Conservation (phyloP, 768 basidiomycete species). For the Lactarius pseudohatsudake region DNA sequence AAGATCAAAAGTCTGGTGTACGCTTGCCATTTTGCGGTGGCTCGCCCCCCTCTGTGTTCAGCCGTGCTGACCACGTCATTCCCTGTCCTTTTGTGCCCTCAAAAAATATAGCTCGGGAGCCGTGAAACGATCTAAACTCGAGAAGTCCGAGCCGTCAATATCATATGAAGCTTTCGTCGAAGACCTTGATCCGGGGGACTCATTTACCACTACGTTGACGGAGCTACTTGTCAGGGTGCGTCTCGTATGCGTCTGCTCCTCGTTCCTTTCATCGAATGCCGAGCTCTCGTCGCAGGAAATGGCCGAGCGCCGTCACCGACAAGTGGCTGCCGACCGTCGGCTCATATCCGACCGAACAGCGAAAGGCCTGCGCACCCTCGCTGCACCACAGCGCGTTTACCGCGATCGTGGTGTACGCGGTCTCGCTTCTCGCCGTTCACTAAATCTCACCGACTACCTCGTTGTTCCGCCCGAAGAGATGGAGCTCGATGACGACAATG, state of each 20-base stretch:
- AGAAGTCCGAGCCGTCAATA: conserved; percentile 62
- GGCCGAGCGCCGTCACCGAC: conserved; percentile 65
- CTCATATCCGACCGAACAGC: conserved; percentile 70
- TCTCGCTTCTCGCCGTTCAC: conserved; percentile 18
- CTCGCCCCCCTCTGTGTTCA: background rate
- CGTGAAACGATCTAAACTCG: conserved; percentile 64
- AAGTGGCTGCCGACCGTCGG: conserved; percentile 50
- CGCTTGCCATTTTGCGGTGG: conserved; percentile 34
- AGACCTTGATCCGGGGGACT: conserved; percentile 75
- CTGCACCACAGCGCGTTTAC: conserved; percentile 54
- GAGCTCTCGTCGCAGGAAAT: conserved; percentile 53
- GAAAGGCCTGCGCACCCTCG: conserved; percentile 57
- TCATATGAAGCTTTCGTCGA: conserved; percentile 75
- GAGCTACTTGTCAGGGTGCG: conserved; percentile 79
- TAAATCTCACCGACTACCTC: conserved; percentile 53
- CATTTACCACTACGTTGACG: conserved; percentile 72
- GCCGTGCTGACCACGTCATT: conserved; percentile 19
- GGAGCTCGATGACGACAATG: conserved; percentile 60
- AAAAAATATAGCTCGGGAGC: conserved; percentile 57
- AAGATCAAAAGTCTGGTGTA: conserved; percentile 82
- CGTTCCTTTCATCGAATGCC: conserved; percentile 12
- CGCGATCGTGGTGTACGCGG: conserved; percentile 36
- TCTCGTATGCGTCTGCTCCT: background rate
- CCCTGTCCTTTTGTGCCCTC: background rate
- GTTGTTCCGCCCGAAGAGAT: conserved; percentile 54